These are phyloP conservation scores for Oleoguttula mirabilis DNA, from an alignment of 495 filamentous ascomycete genomes.

Conservation along the genomic window DNA sequence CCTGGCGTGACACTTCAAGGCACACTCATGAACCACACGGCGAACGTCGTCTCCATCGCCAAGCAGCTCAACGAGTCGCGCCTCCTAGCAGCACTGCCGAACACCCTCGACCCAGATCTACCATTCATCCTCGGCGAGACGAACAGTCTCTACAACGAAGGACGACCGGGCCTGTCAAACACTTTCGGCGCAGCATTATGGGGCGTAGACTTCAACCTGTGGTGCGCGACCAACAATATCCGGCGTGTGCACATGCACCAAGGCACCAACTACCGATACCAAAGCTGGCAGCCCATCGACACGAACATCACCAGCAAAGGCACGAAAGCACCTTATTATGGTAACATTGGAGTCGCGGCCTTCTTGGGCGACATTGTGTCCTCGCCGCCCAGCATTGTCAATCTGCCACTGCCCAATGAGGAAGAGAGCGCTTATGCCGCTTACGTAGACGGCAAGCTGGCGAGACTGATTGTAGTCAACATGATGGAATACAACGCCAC, in stretches of 20 bases:
- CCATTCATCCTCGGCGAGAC: slow-evolving; percentile 55
- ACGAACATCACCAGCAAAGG: slow-evolving; percentile 42
- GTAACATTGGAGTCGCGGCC: slow-evolving; percentile 47
- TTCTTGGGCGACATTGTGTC: slow-evolving; percentile 36
- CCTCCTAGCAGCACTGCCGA: slow-evolving; percentile 23
- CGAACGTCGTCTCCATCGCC: slow-evolving; percentile 38
- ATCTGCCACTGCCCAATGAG: slow-evolving; percentile 34
- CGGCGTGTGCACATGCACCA: slow-evolving; percentile 53
- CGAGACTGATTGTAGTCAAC: slow-evolving; percentile 46
- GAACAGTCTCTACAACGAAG: slow-evolving; percentile 54
- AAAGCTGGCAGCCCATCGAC: slow-evolving; percentile 46
- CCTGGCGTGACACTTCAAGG: slow-evolving; percentile 52
- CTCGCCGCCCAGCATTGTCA: slow-evolving; percentile 25
- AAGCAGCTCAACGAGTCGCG: slow-evolving; percentile 38
- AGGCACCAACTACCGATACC: slow-evolving; percentile 51
- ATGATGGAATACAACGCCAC: slow-evolving; percentile 50
- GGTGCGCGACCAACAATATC: slow-evolving; percentile 45
- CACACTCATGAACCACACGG: slow-evolving; percentile 56
- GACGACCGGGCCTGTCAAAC: slow-evolving; percentile 51
- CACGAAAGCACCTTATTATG: slow-evolving; percentile 58
- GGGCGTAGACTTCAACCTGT: slow-evolving; percentile 55
- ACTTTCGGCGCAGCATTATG: slow-evolving; percentile 61
- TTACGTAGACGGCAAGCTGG: slow-evolving; percentile 37
- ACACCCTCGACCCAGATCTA: slow-evolving; percentile 31
- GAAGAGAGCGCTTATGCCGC: slow-evolving; percentile 48